Base-by-base conservation (phyloP, 805 yeast species). In the Metschnikowia shivogae region DNA sequence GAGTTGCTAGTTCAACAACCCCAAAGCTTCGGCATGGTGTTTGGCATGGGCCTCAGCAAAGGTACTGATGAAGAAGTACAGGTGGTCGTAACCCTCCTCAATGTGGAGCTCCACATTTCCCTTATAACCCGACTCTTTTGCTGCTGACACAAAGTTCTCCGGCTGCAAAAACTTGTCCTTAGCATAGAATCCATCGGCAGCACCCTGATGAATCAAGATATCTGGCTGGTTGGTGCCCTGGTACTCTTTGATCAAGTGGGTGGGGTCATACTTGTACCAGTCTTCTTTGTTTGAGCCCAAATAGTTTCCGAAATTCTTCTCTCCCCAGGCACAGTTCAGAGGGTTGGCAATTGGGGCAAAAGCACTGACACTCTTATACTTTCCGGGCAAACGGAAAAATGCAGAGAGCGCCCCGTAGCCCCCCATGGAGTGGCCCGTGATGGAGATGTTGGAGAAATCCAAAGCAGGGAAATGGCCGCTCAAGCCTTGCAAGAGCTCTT, bases 351-450 rank as follows among this genome's bases (percentile, higher is more conserved):
- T 87, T 43, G 99, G 98, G 0, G 97, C 79, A 68, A 92, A 92
- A 0, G 97, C 97, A 47, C 88, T 79, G 34, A 86, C 90, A 1
- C 93, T 81, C 61, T 78, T 78, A 72, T 85, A 92, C 56, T 71
- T 72, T 1, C 81, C 84, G 1, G 90, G 87, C 62, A 85, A 80
- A 50, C 74, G 78, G 48, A 92, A 67, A 53, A 73, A 77, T 12
- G 78, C 76, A 48, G 84, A 69, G 48, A 92, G 66, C 0, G 99
- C 95, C 46, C 98, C 99, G 62, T 78, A 88, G 1, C 99, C 99
- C 41, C 99, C 99, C 98, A 93, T 93, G 1, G 99, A 93, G 64
- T 93, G 98, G 36, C 99, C 99, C n/a, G 93, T 81, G 53, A 92
- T 80, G 17, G 92, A 78, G 42, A 82, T 75, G 34, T 77, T 82